phyloP scores from a whole-genome alignment of 2,329 filamentous ascomycete species.

The Epichloe glyceriae region DNA sequence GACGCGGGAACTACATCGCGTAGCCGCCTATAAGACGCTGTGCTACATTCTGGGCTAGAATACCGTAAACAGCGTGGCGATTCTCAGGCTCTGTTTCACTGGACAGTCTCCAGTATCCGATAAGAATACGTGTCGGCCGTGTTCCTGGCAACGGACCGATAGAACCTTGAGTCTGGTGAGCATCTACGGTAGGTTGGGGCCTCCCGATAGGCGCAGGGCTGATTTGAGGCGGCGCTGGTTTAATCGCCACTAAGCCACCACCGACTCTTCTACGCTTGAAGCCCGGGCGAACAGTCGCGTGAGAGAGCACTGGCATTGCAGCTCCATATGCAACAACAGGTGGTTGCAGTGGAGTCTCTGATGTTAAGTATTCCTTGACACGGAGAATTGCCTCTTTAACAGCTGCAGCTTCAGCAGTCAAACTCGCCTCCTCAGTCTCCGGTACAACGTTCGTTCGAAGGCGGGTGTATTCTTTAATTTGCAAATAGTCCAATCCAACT shows the following conservation, averaged over 20 bases:
- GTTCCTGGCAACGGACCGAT: slow-evolving; percentile 36
- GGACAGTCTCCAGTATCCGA: slow-evolving; percentile 48
- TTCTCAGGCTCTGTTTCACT: slow-evolving; percentile 31
- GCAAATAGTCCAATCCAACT: slow-evolving; percentile 38
- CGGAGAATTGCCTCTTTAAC: slow-evolving; percentile 33
- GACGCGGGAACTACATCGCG: slow-evolving; percentile 10
- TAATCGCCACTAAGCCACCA: slow-evolving; percentile 21
- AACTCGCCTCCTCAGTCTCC: slow-evolving; percentile 26
- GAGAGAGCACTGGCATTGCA: slow-evolving; percentile 31
- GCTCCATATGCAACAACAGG: slow-evolving; percentile 37
- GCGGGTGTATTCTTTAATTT: slow-evolving; percentile 51
- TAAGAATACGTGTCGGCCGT: slow-evolving; percentile 42
- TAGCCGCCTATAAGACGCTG: slow-evolving; percentile 13
- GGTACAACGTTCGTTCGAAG: slow-evolving; percentile 27
- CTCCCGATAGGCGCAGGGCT: no score
- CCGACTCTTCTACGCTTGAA: slow-evolving; percentile 35
- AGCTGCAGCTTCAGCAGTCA: slow-evolving; percentile 27
- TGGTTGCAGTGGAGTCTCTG: slow-evolving; percentile 29
- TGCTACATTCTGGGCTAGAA: slow-evolving; percentile 42
- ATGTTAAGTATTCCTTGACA: slow-evolving; percentile 28
- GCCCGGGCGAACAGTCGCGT: slow-evolving; percentile 21
- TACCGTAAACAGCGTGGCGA: slow-evolving; percentile 50
- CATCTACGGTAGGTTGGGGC: slow-evolving; percentile 11
- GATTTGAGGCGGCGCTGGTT: slow-evolving; percentile 16
- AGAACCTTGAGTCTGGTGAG: slow-evolving; percentile 9